phyloP scores from a whole-genome alignment of 2,329 filamentous ascomycete genomes.

The Trichophyton rubrum region DNA sequence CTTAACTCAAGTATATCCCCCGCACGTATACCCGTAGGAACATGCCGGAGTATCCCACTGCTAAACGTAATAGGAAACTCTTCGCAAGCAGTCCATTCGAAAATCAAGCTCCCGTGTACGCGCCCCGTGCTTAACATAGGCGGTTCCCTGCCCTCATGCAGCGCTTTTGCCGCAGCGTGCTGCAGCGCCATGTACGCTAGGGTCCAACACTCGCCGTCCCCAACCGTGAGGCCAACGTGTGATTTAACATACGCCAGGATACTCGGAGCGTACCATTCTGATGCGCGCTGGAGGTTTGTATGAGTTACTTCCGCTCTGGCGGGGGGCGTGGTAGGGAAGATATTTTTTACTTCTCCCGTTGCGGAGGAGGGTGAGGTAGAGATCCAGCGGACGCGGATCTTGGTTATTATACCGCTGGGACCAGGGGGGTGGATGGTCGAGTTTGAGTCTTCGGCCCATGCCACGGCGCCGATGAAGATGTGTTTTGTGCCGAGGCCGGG shows the following conservation, averaged over 20 bases:
- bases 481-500: conserved; percentile 1
- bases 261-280: conserved; percentile 18
- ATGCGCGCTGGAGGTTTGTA: conserved; percentile 15
- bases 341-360: conserved; percentile 21
- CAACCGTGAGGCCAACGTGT: conserved; percentile 22
- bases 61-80: conserved; percentile 6
- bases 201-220: conserved; percentile 30
- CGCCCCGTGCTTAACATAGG: conserved; percentile 21
- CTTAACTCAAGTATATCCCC: conserved; percentile 27
- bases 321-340: not conserved
- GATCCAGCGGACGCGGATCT: conserved; percentile 27
- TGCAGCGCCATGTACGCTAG: conserved; percentile 23
- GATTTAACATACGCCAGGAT: conserved; percentile 23
- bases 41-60: not conserved
- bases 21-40: conserved; percentile 6
- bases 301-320: conserved; percentile 8
- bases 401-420: conserved; percentile 15
- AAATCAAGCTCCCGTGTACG: conserved; percentile 23
- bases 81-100: conserved; percentile 14
- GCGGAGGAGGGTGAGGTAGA: conserved; percentile 20
- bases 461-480: conserved; percentile 21
- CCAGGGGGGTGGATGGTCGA: conserved; percentile 2
- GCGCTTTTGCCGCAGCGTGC: conserved; percentile 15
- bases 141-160: conserved; percentile 17
- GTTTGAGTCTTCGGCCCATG: conserved; percentile 19